A percentile compares a stretch with the other conserved stretches of the same genome.
Conservation (phyloP, 2,329 filamentous ascomycete genomes). For the Epichloe sylvatica region DNA sequence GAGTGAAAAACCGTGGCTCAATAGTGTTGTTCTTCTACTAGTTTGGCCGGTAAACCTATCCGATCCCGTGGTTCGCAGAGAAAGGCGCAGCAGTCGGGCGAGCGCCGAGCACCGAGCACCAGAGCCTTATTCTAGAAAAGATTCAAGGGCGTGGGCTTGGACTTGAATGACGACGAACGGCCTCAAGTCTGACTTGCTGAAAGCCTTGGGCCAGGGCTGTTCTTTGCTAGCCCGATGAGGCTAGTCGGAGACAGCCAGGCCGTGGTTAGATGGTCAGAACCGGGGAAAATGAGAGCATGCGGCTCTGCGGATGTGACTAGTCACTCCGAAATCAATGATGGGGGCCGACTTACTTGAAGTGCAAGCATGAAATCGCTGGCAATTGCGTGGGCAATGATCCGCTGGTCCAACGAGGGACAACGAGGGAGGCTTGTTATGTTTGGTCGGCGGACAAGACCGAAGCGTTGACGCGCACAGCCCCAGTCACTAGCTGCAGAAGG, state of each 20-base stretch:
- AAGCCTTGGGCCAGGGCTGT: background rate
- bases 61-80: background rate
- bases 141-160: too few relatives aligned
- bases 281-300: too few relatives aligned
- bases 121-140: constrained; percentile 1
- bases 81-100: background rate
- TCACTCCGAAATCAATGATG: background rate
- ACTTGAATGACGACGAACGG: background rate
- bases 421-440: too few relatives aligned
- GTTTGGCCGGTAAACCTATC: background rate
- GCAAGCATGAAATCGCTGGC: too few relatives aligned
- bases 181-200: constrained; percentile 3
- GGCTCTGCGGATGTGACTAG: background rate
- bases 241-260: background rate
- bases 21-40: background rate
- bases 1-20: background rate
- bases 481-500: background rate
- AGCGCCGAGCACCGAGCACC: background rate
- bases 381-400: too few relatives aligned
- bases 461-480: background rate
- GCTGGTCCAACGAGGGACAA: too few relatives aligned
- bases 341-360: background rate
- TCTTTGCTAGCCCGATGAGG: background rate
- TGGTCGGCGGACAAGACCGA: too few relatives aligned
- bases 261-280: too few relatives aligned